Evolutionary conservation across 352 stramenopile genomes (phyloP), one percentile per base, ranked within the genome.

Genomic region (Globisporangium radiosum): DNA sequence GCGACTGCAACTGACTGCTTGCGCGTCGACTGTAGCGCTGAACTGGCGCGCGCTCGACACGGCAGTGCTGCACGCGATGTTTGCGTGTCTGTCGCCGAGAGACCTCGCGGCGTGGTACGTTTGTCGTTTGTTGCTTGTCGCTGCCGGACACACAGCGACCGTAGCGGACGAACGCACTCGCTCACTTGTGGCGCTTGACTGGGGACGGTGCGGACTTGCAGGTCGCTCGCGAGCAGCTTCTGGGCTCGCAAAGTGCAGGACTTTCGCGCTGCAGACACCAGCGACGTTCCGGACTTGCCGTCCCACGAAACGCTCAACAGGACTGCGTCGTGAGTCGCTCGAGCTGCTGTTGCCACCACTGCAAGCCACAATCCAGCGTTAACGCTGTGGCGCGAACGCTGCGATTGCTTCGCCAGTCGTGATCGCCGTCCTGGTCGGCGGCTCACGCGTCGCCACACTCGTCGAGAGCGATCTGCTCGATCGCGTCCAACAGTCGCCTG

Each of bases 21-120:
- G 44, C 17, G 45, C 17, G 5, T 50, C 13, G 15, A 8, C 39
- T 44, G 14, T 11, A 85, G 76, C 69, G 8, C 61, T 85, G 33
- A 83, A 58, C 25, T 83, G 71, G 76, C 59, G 76, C 56, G 79
- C 71, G 17, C 51, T 85, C 52, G 76, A 83, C 38, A 65, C 68
- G 55, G 25, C 56, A 0, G 45, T 66, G 43, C 47, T 80, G 13
- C 53, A 71, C 62, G 56, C 33, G 36, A 71, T 83, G 11, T 54
- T 78, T 42, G 47, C 49, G 3, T 74, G 62, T 50, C 43, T 81
- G 19, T 58, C 57, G 2, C 57, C 73, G 2, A 69, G 60, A 11
- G 73, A 78, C 43, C 15, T 74, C 7, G 49, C 56, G 37, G 67
- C 72, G 54, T 83, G 73, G 76, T 85, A 54, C 60, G 47, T 66